Evolutionary conservation across 768 basidiomycete species (phyloP), one percentile per base, ranked within the genome.

Genomic region (Obba rivulosa): DNA sequence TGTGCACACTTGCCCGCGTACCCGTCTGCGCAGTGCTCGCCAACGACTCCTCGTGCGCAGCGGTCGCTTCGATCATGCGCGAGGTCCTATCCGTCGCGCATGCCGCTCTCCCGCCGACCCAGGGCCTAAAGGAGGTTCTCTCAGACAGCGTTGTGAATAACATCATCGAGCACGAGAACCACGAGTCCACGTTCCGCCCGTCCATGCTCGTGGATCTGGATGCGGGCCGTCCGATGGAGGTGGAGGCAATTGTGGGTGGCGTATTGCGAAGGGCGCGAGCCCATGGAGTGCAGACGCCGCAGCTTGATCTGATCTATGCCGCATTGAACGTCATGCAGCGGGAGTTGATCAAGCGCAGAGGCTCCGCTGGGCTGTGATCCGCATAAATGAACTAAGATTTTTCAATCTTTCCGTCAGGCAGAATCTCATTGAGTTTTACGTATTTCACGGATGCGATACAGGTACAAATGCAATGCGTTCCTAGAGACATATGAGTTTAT

Each of bases 191-290:
- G 1, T 68, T 66, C 58, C 62, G 64, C 45, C 69, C 69, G 1
- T 66, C 63, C 2, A 70, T 69, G 68, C 59, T 67, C 1, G 64
- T 68, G 9, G 69, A 70, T 44, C 51, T 68, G 47, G 68, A 69
- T 34, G 54, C 56, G n/a, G 61, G 61, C 4, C 53, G 66, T 31
- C 68, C 69, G 14, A 65, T 70, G 59, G 69, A 71, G 50, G 56
- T 71, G 13, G 68, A 71, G 41, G 69, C 63, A 16, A 71, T 71
- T 36, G 53, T 71, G 37, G 37, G 37, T 8, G 37, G 60, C 0
- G 57, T 62, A 4, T 40, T 59, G n/a, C 57, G 48, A 36, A 35
- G 53, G 23, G 60, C 56, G 9, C 43, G 43, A 45, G 36, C 36
- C 1, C 43, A 45, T 24, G 48, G 49, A 9, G 48, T 59, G 24